These are phyloP conservation scores for Trametes sp. DNA, from an alignment of 1,284 basidiomycete species.

Conservation along the genomic window DNA sequence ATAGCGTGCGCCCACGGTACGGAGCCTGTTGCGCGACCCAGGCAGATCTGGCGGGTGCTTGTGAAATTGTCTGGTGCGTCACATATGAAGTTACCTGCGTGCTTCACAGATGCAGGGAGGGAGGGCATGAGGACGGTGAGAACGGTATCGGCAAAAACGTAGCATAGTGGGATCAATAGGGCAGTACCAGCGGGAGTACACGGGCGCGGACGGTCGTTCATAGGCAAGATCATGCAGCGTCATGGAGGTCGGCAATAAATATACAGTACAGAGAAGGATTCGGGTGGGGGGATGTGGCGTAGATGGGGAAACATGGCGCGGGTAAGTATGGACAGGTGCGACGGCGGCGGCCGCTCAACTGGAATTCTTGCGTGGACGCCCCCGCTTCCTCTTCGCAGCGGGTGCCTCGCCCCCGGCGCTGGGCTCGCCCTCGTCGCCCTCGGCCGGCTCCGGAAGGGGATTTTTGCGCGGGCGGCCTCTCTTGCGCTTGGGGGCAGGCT, in stretches of 20 bases:
- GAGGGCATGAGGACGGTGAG: conserved; percentile 15
- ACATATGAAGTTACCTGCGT: conserved; percentile 13
- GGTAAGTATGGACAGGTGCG: conserved; percentile 12
- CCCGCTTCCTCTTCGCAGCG: conserved; percentile 68
- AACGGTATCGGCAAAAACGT: conserved; percentile 22
- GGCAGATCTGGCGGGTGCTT: conserved; percentile 13
- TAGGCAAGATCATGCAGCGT: conserved; percentile 26
- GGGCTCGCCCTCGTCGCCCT: conserved; percentile 46
- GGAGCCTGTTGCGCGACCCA: conserved; percentile 25
- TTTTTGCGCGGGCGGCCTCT: conserved; percentile 79
- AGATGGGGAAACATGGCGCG: conserved; percentile 7
- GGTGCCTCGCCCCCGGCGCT: conserved; percentile 35
- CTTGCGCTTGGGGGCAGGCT: conserved; percentile 65
- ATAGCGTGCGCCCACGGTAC: conserved; percentile 28
- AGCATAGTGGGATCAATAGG: conserved; percentile 27
- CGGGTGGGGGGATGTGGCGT: conserved; percentile 5
- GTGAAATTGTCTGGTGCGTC: conserved; percentile 23
- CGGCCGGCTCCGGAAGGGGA: conserved; percentile 53
- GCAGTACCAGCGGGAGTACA: conserved; percentile 6
- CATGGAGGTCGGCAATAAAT: conserved; percentile 25
- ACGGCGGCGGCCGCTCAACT: conserved; percentile 27
- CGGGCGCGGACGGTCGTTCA: conserved; percentile 17
- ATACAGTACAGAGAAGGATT: conserved; percentile 26
- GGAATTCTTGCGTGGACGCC: conserved; percentile 70
- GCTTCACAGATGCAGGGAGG: conserved; percentile 26